Evolutionary conservation across 2,329 filamentous ascomycete species (phyloP), one percentile per base, ranked within the genome.

Genomic region (Diaporthe capsici): DNA sequence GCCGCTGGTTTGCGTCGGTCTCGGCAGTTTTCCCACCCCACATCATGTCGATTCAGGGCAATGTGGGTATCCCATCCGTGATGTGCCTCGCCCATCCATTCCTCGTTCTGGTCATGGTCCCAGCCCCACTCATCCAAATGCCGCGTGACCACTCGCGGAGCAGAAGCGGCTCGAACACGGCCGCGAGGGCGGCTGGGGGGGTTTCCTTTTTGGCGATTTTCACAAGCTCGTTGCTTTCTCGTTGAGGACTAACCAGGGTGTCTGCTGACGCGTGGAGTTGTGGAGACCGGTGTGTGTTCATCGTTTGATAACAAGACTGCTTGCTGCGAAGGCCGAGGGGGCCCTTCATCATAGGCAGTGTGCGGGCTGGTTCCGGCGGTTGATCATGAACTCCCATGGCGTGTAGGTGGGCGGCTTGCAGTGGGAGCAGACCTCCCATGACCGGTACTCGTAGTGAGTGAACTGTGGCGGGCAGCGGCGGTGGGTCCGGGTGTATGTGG

Each of bases 381-480:
- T 82, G 79, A 84, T 84, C 74, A 84, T 79, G 77, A 82, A 82
- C 75, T 84, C 82, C 84, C 84, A 85, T 1, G 81, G 78, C 17
- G 83, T 81, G 39, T 81, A 80, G 25, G 81, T 79, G 57, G 82
- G 82, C 4, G 84, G 84, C 74, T 82, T 84, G 81, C 84, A 85
- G 79, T 84, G 82, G 67, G 83, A 84, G 78, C 85, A 87, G 74
- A 86, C 85, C 77, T 87, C 85, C 77, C 87, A 84, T 77, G 76
- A 86, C 85, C 85, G 85, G 79, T 86, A 87, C 78, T 87, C 85
- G 75, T 86, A 86, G 82, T 85, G 86, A 53, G 86, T 85, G 55
- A 87, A 84, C 8, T 81, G 85, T 10, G 85, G 85, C 47, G 84
- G 83, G 76, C 85, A 87, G 77, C 85, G 82, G 76, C 83, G 83